These are phyloP conservation scores for Colletotrichum liriopes DNA, from an alignment of 2,329 filamentous ascomycete species.

Conservation along the genomic window DNA sequence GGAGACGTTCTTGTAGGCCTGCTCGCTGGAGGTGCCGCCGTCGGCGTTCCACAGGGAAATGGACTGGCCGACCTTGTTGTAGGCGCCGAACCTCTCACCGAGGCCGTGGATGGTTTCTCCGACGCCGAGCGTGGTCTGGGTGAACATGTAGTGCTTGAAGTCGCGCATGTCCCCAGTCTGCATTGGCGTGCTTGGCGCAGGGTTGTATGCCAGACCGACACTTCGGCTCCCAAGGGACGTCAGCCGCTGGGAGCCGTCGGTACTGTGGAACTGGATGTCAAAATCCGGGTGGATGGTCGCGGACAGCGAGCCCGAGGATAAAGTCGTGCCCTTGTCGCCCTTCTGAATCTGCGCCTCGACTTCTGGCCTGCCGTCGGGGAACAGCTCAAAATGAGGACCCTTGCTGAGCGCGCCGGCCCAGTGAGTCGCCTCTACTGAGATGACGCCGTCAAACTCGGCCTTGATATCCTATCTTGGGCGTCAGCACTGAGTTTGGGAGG, in stretches of 20 bases:
- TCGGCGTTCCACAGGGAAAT: constrained; percentile 77
- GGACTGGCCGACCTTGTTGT: constrained; percentile 82
- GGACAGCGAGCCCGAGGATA: constrained; percentile 54
- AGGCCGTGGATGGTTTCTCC: constrained; percentile 81
- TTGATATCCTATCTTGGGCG: constrained; percentile 48
- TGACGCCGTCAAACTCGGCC: constrained; percentile 57
- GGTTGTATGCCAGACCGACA: constrained; percentile 57
- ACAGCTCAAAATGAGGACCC: constrained; percentile 58
- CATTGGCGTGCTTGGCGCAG: constrained; percentile 53
- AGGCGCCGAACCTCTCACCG: constrained; percentile 83
- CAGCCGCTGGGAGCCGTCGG: constrained; percentile 54
- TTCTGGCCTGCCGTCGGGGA: constrained; percentile 53
- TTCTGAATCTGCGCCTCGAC: constrained; percentile 49
- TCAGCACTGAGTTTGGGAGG: constrained; percentile 11
- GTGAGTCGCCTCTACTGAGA: constrained; percentile 58
- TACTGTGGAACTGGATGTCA: constrained; percentile 56
- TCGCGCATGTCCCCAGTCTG: constrained; percentile 56
- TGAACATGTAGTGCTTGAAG: constrained; percentile 70
- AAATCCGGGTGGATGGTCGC: constrained; percentile 56
- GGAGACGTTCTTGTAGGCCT: constrained; percentile 81
- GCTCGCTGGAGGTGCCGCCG: constrained; percentile 77
- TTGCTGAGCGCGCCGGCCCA: constrained; percentile 55
- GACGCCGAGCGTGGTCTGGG: constrained; percentile 68
- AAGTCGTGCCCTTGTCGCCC: constrained; percentile 54
- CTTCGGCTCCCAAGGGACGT: constrained; percentile 58